A percentile compares a stretch with the other conserved stretches of the same genome.
These are phyloP conservation scores for Clonostachys sp. DNA, from an alignment of 2,329 filamentous ascomycete genomes.

Conservation along the genomic window DNA sequence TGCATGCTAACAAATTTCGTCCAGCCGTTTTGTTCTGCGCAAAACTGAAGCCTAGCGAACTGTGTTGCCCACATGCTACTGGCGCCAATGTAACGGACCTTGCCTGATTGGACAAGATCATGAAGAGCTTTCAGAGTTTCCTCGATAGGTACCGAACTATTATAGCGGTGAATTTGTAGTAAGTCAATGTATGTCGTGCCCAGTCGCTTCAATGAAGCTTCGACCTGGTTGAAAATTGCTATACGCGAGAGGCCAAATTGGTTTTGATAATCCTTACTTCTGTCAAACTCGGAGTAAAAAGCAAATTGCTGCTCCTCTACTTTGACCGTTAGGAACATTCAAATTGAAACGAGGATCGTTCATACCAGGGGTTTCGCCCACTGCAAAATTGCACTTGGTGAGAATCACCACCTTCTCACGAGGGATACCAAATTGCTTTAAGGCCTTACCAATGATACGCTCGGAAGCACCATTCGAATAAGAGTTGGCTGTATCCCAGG, in stretches of 20 bases:
- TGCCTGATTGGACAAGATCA: conserved; percentile 51
- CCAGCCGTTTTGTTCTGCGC: conserved; percentile 48
- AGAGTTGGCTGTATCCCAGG: conserved; percentile 47
- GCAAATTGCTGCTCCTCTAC: conserved; percentile 12
- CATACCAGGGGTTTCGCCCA: conserved; percentile 35
- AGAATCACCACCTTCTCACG: conserved; percentile 53
- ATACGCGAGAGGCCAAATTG: conserved; percentile 49
- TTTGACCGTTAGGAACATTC: neutral
- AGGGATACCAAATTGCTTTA: conserved; percentile 53
- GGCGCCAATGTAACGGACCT: conserved; percentile 48
- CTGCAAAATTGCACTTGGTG: conserved; percentile 48
- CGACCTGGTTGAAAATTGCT: conserved; percentile 60
- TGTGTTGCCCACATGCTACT: conserved; percentile 41
- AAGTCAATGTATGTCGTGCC: conserved; percentile 53
- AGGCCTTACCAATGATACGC: conserved; percentile 49
- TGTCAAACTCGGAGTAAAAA: conserved; percentile 9
- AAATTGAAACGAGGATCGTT: neutral
- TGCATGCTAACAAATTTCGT: conserved; percentile 55
- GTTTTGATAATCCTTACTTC: conserved; percentile 18
- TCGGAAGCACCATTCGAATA: conserved; percentile 55
- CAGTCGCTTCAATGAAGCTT: conserved; percentile 48
- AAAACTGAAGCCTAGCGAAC: conserved; percentile 44
- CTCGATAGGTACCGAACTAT: conserved; percentile 41
- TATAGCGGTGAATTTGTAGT: conserved; percentile 56
- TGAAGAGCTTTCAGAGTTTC: conserved; percentile 61